Base-by-base conservation (phyloP, 2,329 filamentous ascomycete genomes). In the Aspergillus neotritici region DNA sequence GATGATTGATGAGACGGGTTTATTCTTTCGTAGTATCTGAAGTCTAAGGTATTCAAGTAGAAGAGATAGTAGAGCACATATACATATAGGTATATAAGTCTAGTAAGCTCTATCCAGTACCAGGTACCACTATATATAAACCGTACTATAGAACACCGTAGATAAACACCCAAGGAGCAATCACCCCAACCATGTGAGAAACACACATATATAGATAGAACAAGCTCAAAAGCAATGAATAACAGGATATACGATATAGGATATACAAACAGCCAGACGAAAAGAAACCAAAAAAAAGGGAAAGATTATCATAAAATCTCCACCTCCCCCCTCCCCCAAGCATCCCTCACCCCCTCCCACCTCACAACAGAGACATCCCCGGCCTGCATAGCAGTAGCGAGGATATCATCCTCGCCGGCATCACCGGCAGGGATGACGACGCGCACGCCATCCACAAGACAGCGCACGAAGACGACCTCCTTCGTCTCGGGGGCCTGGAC, bases 401-500 rank as follows among this genome's bases (percentile, higher is more conserved):
- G 46, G 45, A 57, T 49, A 40, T 63, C 59, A 42, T 49, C 55
- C 25, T 54, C 56, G 1, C 57, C 50, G 2, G 51, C 58, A 36
- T 61, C 62, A 13, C 56, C 63, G 2, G 58, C 57, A 6, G 60
- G 63, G 34, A 67, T 49, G 28, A 68, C 46, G 46, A 69, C 58
- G 16, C 56, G 72, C 7, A 79, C 71, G 63, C 79, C 75, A 13
- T 62, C 65, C 1, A 47, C 62, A 15, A 73, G 44, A 63, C 70
- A 72, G 48, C 91, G 75, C 32, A 89, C 81, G 65, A 98, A 96
- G 2, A 97, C 90, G 6, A 88, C 88, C 2, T 79, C 76, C 48
- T 93, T 86, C 37, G 82, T 69, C 62, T 97, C 93, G 0, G 93
- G 93, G 2, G 79, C 75, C 60, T 95, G 89, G 25, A 97, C 80